phyloP scores from a whole-genome alignment of 1,284 basidiomycete genomes.

The Fomitopsis pinicola region DNA sequence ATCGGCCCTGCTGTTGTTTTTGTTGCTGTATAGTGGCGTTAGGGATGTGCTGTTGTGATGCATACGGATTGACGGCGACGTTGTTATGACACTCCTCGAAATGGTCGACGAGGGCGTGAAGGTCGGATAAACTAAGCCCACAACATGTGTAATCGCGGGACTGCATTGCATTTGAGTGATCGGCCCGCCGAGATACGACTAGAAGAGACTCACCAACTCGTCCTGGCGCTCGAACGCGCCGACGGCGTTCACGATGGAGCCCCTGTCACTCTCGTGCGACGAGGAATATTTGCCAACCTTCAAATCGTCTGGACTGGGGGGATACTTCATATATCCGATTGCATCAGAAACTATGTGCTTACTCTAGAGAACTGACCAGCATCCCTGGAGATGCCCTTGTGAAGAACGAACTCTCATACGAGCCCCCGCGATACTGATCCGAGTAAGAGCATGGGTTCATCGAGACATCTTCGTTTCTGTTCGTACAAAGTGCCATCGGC shows the following conservation, averaged over 20 bases:
- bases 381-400: conserved; percentile 59
- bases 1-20: conserved; percentile 34
- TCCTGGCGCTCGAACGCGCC: conserved; percentile 65
- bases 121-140: conserved; percentile 71
- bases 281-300: conserved; percentile 51
- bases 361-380: conserved; percentile 61
- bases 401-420: conserved; percentile 57
- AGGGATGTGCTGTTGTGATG: conserved; percentile 26
- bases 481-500: conserved; percentile 42
- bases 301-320: conserved; percentile 46
- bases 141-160: conserved; percentile 86
- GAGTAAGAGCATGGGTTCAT: conserved; percentile 48
- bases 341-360: conserved; percentile 21
- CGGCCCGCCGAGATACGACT: not conserved
- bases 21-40: conserved; percentile 21
- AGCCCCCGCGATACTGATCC: conserved; percentile 56
- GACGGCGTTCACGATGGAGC: conserved; percentile 61
- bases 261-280: conserved; percentile 56
- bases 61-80: conserved; percentile 62
- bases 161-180: conserved; percentile 25
- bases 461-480: conserved; percentile 28
- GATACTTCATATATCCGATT: not conserved
- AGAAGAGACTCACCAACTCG: conserved; percentile 51
- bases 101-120: conserved; percentile 83
- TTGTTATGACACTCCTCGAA: conserved; percentile 84